These are phyloP conservation scores for Terana coerulea DNA, from an alignment of 768 basidiomycete genomes.

Conservation along the genomic window DNA sequence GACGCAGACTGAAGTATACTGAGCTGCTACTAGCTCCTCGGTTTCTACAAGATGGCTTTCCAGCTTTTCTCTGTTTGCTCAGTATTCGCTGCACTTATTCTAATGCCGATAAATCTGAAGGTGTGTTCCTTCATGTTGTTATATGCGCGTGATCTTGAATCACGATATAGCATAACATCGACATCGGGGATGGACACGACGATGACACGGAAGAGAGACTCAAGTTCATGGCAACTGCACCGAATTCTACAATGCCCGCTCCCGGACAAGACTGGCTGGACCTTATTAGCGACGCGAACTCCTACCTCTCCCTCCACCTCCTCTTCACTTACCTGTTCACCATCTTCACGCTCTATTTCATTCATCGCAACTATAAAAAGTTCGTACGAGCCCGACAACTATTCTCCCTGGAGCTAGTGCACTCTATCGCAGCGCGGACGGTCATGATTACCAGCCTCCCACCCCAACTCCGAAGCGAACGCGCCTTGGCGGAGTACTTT, in stretches of 20 bases:
- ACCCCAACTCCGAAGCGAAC: slow-evolving; percentile 78
- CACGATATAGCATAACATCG: slow-evolving; percentile 62
- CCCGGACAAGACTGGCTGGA: slow-evolving; percentile 67
- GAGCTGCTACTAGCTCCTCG: slow-evolving; percentile 62
- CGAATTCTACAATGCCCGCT: slow-evolving; percentile 5
- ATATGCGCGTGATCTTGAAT: too few species aligned
- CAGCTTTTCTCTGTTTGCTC: slow-evolving; percentile 87
- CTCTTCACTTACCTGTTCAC: slow-evolving; percentile 95
- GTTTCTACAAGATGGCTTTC: slow-evolving; percentile 95
- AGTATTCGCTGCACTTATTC: slow-evolving; percentile 71
- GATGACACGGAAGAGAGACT: slow-evolving; percentile 31
- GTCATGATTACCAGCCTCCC: slow-evolving; percentile 87
- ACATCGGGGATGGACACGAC: slow-evolving; percentile 50
- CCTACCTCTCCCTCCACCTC: slow-evolving; percentile 85
- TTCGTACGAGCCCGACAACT: slow-evolving; percentile 90
- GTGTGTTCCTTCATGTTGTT: slow-evolving; percentile 40
- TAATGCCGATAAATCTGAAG: slow-evolving; percentile 95
- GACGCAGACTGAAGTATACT: background rate
- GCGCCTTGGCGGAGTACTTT: slow-evolving; percentile 88
- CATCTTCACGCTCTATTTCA: slow-evolving; percentile 76
- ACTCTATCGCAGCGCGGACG: slow-evolving; percentile 91
- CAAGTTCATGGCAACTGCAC: slow-evolving; percentile 39
- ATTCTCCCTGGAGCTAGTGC: slow-evolving; percentile 91
- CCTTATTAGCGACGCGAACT: slow-evolving; percentile 85
- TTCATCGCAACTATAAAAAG: slow-evolving; percentile 84